Base-by-base conservation (phyloP, 2,329 filamentous ascomycete genomes). In the Passalora sequoiae region DNA sequence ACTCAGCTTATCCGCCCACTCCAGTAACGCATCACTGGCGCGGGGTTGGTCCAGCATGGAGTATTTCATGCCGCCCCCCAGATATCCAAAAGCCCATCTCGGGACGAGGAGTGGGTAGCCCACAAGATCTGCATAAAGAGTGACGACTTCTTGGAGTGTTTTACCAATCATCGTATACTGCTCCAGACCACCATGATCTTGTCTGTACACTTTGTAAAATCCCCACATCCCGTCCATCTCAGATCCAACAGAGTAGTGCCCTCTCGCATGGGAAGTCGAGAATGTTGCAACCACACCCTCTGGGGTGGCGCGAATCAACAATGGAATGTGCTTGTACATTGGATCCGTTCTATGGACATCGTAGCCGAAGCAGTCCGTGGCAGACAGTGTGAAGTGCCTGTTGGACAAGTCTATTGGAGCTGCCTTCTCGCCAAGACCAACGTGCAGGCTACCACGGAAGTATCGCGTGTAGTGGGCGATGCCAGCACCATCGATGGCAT, bases 191-290 rank as follows among this genome's bases (percentile, higher is more conserved):
- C 84, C 83, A 50, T 82, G 76, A 47, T 84, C 80, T 62, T 87
- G 83, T 6, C 83, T 75, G 55, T 84, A 85, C 15, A 84, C 80
- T 60, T 86, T 86, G 73, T 80, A 86, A 44, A 76, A 76, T 0
- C 83, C 83, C 81, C 83, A 87, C 66, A 86, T 75, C 20, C 83
- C 83, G 57, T 88, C 84, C 64, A 87, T 82, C 61, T 87, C 83
- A 1, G 78, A 78, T 2, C 83, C 84, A 6, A 87, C 70, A 6
- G 76, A 77, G 68, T 81, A 86, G 12, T 73, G 74, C 0, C 80
- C 82, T 39, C 83, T 68, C 0, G 74, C 70, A 56, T 86, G 80
- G 2, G 76, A 77, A 0, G 81, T 82, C 0, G 83, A 86, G 60
- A 87, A 84, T 13, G 81, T 73, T 0, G 74, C 83, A 0, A 86